Conservation (phyloP, 345 rosid genomes). For the Gossypium anomalum region DNA sequence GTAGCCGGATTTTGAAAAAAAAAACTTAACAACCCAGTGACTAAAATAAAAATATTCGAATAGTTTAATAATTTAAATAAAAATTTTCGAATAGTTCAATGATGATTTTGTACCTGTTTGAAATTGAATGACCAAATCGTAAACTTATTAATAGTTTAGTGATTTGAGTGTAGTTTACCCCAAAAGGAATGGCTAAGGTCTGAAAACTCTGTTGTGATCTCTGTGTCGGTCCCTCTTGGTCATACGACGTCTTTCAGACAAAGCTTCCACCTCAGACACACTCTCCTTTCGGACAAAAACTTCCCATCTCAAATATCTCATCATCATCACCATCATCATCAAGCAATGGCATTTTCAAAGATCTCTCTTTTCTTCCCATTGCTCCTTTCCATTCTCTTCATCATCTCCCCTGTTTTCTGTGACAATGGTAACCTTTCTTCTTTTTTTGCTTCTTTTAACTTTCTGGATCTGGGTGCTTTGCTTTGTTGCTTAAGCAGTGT, state of each 20-base stretch:
- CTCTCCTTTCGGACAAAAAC: background rate
- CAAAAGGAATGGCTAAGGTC: background rate
- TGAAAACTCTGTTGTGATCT: slow-evolving; percentile 2
- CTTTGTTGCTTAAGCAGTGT: background rate
- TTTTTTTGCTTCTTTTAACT: background rate
- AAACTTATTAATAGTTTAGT: no score
- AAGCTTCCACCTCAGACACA: background rate
- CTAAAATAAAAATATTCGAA: no score
- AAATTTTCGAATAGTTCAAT: no score
- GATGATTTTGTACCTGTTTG: no score
- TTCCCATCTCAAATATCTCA: background rate
- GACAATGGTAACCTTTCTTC: slow-evolving; percentile 29
- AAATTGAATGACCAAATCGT: no score
- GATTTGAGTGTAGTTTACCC: no score
- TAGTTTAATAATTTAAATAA: no score
- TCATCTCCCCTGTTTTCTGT: slow-evolving; percentile 27
- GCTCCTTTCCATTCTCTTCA: slow-evolving; percentile 33
- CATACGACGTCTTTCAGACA: background rate
- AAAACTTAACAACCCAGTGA: no score
- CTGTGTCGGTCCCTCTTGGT: background rate
- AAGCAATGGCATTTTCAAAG: slow-evolving; percentile 44
- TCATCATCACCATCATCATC: background rate
- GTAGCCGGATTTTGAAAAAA: no score
- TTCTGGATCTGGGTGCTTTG: slow-evolving; percentile 7
- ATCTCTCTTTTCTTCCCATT: slow-evolving; percentile 27